Percentiles rank a stretch among this genome's conserved stretches.
Conservation (phyloP, 2,329 filamentous ascomycete genomes). For the Diaporthe humulicola region DNA sequence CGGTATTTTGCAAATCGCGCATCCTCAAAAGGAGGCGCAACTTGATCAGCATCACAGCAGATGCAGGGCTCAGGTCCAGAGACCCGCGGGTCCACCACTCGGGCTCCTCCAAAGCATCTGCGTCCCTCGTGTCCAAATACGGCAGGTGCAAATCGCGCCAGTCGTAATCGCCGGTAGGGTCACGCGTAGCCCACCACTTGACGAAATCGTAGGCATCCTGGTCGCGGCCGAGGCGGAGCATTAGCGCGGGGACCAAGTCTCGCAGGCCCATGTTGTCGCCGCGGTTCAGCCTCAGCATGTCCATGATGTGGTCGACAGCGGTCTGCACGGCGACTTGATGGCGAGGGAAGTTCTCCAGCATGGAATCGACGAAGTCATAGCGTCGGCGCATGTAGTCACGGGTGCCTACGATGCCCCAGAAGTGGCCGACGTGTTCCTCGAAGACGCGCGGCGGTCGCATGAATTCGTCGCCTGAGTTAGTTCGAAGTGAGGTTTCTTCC, state of each 20-base stretch:
- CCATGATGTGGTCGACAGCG: slow-evolving; percentile 26
- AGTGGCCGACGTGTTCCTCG: slow-evolving; percentile 49
- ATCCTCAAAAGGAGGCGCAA: background rate
- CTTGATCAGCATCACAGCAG: background rate
- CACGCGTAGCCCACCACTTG: slow-evolving; percentile 57
- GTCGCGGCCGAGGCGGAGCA: slow-evolving; percentile 49
- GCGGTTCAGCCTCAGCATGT: slow-evolving; percentile 38
- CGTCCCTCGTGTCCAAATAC: slow-evolving; percentile 52
- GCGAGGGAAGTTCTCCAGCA: slow-evolving; percentile 45
- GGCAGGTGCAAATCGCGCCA: slow-evolving; percentile 50
- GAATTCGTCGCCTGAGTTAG: slow-evolving; percentile 29
- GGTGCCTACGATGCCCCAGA: slow-evolving; percentile 50
- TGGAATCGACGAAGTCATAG: slow-evolving; percentile 44
- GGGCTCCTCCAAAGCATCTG: slow-evolving; percentile 55
- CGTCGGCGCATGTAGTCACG: slow-evolving; percentile 54
- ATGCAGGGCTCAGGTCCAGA: background rate
- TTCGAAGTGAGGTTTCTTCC: slow-evolving; percentile 44
- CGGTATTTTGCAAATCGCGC: background rate
- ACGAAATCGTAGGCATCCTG: slow-evolving; percentile 60
- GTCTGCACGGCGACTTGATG: slow-evolving; percentile 47
- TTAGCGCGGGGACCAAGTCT: slow-evolving; percentile 44
- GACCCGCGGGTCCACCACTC: background rate
- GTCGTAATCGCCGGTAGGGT: slow-evolving; percentile 46
- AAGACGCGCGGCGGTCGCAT: slow-evolving; percentile 43
- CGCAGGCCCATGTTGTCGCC: slow-evolving; percentile 44